These are phyloP conservation scores for Stentor roeselii DNA, from an alignment of 73 alveolate genomes.

Conservation along the genomic window DNA sequence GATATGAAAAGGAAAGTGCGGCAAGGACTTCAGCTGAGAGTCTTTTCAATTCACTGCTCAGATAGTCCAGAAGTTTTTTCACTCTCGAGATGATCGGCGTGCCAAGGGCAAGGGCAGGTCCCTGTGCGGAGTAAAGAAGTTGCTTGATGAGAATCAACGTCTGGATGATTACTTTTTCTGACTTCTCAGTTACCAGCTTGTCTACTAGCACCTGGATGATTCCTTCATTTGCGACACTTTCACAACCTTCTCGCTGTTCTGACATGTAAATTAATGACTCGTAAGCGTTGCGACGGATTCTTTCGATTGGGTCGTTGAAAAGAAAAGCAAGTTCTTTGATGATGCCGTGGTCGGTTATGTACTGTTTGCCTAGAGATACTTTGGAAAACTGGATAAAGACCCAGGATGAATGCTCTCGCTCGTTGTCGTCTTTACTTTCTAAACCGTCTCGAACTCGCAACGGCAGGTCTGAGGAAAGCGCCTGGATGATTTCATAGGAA, in stretches of 20 bases:
- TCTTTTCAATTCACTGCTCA: constrained; percentile 41
- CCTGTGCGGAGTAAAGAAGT: constrained; percentile 60
- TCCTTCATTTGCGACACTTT: constrained; percentile 42
- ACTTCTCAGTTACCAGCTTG: constrained; percentile 57
- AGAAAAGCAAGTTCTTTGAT: constrained; percentile 17
- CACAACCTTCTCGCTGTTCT: constrained; percentile 49
- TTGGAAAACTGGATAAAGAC: constrained; percentile 15
- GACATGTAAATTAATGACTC: constrained; percentile 42
- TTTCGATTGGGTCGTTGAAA: constrained; percentile 50
- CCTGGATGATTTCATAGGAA: constrained; percentile 7
- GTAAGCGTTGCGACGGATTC: constrained; percentile 60
- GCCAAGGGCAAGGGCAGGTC: constrained; percentile 44
- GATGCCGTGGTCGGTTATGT: not conserved
- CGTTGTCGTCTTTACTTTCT: not conserved
- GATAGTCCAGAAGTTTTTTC: constrained; percentile 45
- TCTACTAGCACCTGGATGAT: constrained; percentile 60
- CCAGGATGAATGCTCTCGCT: constrained; percentile 7
- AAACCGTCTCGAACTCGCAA: constrained; percentile 3
- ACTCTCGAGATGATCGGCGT: constrained; percentile 59
- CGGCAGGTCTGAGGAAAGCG: not conserved
- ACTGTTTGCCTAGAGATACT: not conserved
- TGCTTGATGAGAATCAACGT: constrained; percentile 48
- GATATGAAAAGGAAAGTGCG: constrained; percentile 46
- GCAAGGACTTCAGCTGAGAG: constrained; percentile 63
- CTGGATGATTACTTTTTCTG: constrained; percentile 49